Percentiles rank a stretch among this genome's conserved stretches.
Evolutionary conservation across 768 basidiomycete genomes (phyloP).

Genomic region (Kwoniella sp.): DNA sequence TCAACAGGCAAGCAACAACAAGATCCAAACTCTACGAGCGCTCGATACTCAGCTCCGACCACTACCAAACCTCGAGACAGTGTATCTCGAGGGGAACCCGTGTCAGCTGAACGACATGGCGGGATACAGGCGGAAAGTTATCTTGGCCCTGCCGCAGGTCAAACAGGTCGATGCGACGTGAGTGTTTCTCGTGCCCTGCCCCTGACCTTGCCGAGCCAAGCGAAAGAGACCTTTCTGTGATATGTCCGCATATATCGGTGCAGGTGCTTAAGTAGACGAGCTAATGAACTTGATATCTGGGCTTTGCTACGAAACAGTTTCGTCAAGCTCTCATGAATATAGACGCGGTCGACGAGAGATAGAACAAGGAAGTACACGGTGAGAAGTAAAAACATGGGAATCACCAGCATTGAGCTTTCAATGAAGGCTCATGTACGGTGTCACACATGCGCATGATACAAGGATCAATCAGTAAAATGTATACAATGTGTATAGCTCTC

Average conservation of each 20-base stretch:
- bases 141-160: slow-evolving; percentile 81
- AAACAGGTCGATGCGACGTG: slow-evolving; percentile 96
- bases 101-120: slow-evolving; percentile 77
- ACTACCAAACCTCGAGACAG: slow-evolving; percentile 70
- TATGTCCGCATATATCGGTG: background rate
- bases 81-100: slow-evolving; percentile 95
- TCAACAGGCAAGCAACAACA: slow-evolving; percentile 79
- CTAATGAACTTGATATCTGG: background rate
- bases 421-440: too few relatives aligned
- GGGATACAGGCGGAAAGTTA: slow-evolving; percentile 84
- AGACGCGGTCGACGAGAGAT: background rate
- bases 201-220: too few relatives aligned
- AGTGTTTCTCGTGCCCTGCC: slow-evolving; percentile 58
- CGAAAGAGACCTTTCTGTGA: too few relatives aligned
- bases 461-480: too few relatives aligned
- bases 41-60: slow-evolving; percentile 70
- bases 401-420: too few relatives aligned
- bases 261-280: background rate
- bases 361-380: too few relatives aligned
- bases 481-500: too few relatives aligned
- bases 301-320: slow-evolving; percentile 5
- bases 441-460: too few relatives aligned
- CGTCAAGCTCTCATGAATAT: slow-evolving; percentile 23
- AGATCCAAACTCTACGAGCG: slow-evolving; percentile 69
- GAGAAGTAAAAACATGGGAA: background rate